Evolutionary conservation across 2,329 filamentous ascomycete genomes (phyloP), one percentile per base, ranked within the genome.

Genomic region (Exophiala sp.): DNA sequence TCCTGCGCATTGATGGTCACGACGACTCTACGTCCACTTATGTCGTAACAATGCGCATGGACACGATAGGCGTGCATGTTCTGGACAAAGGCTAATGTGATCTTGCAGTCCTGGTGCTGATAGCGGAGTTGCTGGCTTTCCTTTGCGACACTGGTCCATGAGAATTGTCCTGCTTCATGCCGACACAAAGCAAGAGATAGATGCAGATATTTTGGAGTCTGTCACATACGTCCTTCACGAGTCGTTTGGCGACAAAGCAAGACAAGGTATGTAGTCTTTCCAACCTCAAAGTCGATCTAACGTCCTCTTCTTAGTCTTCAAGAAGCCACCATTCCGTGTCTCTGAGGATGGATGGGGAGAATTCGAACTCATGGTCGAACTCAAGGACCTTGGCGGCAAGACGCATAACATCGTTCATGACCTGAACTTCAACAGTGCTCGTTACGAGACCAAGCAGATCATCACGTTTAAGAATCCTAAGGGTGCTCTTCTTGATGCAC

Each of bases 261-360:
- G 82, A 48, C 92, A 97, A 75, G 86, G 91, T 95, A 79, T 64
- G 87, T 78, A 40, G 34, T 32, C 42, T 29, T 44, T 40, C 29
- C 54, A 34, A 9, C 12, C 11, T 38, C 41, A 33, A 14, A 44
- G n/a, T 14, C 34, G 35, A 41, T 45, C 16, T 9, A 33, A 33
- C 33, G 4, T 32, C 21, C 18, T 18, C 29, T 42, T 16, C 11
- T 48, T 63, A 94, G 89, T 83, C 20, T 87, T 96, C 76, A 86
- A 85, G 68, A 86, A 88, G 61, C 83, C 91, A 0, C 94, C 94
- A 0, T 99, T 97, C 76, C 81, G 81, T 62, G 95, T 95, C 72
- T 79, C 84, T 60, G 95, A 99, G 73, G 89, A 96, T 74, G 94
- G 94, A 63, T 99, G 94, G 94, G 94, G 94, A 67, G 94, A 97